Evolutionary conservation across 306 rosid species (phyloP).

Genomic region (Acacia confusa): DNA sequence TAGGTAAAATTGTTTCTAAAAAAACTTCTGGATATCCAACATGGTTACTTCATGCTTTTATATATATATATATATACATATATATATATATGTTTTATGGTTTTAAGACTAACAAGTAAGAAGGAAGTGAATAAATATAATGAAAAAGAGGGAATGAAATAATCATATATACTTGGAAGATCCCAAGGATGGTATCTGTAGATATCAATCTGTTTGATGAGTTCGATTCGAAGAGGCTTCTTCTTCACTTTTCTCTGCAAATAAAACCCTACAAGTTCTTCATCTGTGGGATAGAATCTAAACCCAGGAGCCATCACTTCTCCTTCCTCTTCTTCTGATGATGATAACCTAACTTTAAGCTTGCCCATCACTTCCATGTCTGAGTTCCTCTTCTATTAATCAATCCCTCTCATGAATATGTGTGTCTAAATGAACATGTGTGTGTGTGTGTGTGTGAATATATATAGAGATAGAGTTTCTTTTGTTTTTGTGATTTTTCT

Average conservation of each 20-base stretch:
- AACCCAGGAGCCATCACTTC: conserved; percentile 80
- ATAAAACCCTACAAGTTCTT: conserved; percentile 93
- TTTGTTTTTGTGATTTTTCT: not conserved
- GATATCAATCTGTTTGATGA: conserved; percentile 88
- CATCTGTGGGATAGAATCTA: conserved; percentile 92
- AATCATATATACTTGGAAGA: conserved; percentile 73
- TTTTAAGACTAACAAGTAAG: not conserved
- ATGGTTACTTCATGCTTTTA: no score
- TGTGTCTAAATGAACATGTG: no score
- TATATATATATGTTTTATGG: not conserved
- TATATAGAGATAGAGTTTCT: no score
- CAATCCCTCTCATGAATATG: not conserved
- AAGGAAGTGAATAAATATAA: not conserved
- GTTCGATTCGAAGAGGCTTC: conserved; percentile 60
- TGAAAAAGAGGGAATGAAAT: not conserved
- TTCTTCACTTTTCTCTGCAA: conserved; percentile 67
- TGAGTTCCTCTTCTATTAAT: not conserved
- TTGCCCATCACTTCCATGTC: conserved; percentile 42
- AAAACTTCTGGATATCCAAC: no score
- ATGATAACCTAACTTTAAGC: not conserved
- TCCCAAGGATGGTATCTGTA: conserved; percentile 98
- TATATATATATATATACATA: no score
- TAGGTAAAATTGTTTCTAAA: no score
- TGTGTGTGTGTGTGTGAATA: no score
- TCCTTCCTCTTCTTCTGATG: conserved; percentile 38